Base-by-base conservation (phyloP, 257 asterid species). In the Gardenia jasminoides region DNA sequence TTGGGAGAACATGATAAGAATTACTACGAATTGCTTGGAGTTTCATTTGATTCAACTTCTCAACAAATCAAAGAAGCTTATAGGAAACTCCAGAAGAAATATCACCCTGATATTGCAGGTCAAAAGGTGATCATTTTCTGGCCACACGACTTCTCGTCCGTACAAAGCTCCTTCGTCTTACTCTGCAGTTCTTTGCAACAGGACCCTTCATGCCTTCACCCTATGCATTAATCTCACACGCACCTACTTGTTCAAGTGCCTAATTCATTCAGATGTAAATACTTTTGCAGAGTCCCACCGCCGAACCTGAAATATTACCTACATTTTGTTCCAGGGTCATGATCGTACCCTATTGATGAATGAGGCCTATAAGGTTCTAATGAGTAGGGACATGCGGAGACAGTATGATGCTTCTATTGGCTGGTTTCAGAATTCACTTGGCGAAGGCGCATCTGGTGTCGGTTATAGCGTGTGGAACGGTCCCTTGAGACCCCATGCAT, bases 21-120 rank as follows among this genome's bases (percentile, higher is more conserved):
- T 70, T 85, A 85, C 78, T 91, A 36, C 22, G 89, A 89, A 47
- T 31, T 89, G 80, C 79, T 91, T 3, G 93, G 92, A 41, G 84
- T 91, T 72, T 80, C 91, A 20, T 59, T 73, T n/a, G 87, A 87
- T 59, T 87, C 96, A n/a, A 85, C 82, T 71, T 50, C 88, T 6
- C 74, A 75, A 74, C 86, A 89, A 76, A 89, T 89, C 79, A 91
- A 91, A 83, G 84, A 82, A 46, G 87, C 90, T 20, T 88, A 89
- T 81, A 81, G 92, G 64, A 85, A 84, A 75, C 83, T 86, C 72
- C 96, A 88, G 56, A 91, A 91, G 90, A 91, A 80, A 48, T 70
- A 86, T 72, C 92, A 91, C 64, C 93, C 92, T 0, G 93, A 91
- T 71, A 88, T 91, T 68, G 93, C 89, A 4, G 93, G 93, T 62